phyloP scores from a whole-genome alignment of 2,329 filamentous ascomycete species.

The Colletotrichum sansevieriae region DNA sequence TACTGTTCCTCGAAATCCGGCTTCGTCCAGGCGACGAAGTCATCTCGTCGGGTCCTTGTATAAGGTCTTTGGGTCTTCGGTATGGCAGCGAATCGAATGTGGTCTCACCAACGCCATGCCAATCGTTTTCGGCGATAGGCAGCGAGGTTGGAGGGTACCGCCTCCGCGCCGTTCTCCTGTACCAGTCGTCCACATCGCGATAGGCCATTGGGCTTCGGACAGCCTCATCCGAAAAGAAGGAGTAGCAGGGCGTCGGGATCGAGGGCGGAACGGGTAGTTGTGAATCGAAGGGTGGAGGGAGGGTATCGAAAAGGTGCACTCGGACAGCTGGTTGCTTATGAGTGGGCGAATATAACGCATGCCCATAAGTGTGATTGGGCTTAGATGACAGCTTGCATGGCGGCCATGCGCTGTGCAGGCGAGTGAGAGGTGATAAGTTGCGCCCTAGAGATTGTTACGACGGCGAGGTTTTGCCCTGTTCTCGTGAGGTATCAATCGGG shows the following conservation, averaged over 20 bases:
- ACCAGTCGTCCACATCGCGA: slow-evolving; percentile 41
- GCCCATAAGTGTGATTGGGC: slow-evolving; percentile 39
- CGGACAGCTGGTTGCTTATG: slow-evolving; percentile 41
- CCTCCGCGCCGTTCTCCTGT: slow-evolving; percentile 39
- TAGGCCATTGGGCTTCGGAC: slow-evolving; percentile 42
- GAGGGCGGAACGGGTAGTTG: slow-evolving; percentile 15
- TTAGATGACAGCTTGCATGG: slow-evolving; percentile 36
- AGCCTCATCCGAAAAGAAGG: slow-evolving; percentile 39
- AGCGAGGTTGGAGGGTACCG: slow-evolving; percentile 42
- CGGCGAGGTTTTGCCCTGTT: slow-evolving; percentile 28
- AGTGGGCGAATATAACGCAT: slow-evolving; percentile 40
- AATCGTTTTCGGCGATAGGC: slow-evolving; percentile 48
- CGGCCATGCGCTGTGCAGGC: slow-evolving; percentile 39
- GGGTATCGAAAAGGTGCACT: slow-evolving; percentile 19
- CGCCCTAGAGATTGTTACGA: slow-evolving; percentile 39
- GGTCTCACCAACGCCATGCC: slow-evolving; percentile 47
- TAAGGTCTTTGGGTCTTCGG: slow-evolving; percentile 45
- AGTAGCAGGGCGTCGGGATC: slow-evolving; percentile 7
- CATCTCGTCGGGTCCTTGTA: slow-evolving; percentile 51
- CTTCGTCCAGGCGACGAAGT: slow-evolving; percentile 47
- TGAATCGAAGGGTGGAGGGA: slow-evolving; percentile 3
- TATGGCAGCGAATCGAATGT: slow-evolving; percentile 52
- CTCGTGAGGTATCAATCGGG: slow-evolving; percentile 42
- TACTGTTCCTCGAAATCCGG: slow-evolving; percentile 35
- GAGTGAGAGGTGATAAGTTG: slow-evolving; percentile 35